Percentiles rank a stretch among this genome's conserved stretches.
These are phyloP conservation scores for Sporothrix phasma DNA, from an alignment of 2,329 filamentous ascomycete genomes.

Conservation along the genomic window DNA sequence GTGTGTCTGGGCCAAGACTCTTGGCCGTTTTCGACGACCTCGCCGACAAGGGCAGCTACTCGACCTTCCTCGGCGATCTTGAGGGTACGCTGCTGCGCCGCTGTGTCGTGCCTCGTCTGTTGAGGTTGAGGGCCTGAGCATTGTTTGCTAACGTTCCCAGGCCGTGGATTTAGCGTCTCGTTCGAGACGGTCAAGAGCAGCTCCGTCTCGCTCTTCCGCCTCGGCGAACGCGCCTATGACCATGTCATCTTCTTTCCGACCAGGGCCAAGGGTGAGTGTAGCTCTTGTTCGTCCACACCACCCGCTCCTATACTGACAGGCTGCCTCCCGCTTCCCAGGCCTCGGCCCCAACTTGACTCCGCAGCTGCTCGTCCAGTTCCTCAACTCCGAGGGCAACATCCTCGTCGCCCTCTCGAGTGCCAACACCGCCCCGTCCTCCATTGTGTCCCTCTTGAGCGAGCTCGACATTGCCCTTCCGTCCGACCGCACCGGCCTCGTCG, in stretches of 20 bases:
- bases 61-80: constrained; percentile 67
- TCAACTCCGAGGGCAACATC: constrained; percentile 85
- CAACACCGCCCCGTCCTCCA: constrained; percentile 56
- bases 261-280: constrained; percentile 66
- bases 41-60: constrained; percentile 71
- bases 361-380: constrained; percentile 76
- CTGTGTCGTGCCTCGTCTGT: neutral
- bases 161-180: constrained; percentile 68
- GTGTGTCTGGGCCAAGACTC: constrained; percentile 67
- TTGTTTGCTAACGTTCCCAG: constrained; percentile 36
- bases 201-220: constrained; percentile 65
- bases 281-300: neutral
- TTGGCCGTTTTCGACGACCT: constrained; percentile 79
- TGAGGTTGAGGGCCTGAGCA: neutral
- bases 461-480: constrained; percentile 80
- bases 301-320: neutral
- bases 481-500: constrained; percentile 74
- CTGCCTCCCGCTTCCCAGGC: constrained; percentile 36
- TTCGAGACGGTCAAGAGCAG: constrained; percentile 80
- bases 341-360: constrained; percentile 84
- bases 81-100: constrained; percentile 39
- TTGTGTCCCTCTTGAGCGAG: constrained; percentile 73
- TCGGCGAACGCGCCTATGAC: constrained; percentile 83
- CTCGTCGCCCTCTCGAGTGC: constrained; percentile 72
- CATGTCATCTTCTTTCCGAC: constrained; percentile 82